Evolutionary conservation across 768 basidiomycete genomes (phyloP).

Genomic region (Trametes gibbosa): DNA sequence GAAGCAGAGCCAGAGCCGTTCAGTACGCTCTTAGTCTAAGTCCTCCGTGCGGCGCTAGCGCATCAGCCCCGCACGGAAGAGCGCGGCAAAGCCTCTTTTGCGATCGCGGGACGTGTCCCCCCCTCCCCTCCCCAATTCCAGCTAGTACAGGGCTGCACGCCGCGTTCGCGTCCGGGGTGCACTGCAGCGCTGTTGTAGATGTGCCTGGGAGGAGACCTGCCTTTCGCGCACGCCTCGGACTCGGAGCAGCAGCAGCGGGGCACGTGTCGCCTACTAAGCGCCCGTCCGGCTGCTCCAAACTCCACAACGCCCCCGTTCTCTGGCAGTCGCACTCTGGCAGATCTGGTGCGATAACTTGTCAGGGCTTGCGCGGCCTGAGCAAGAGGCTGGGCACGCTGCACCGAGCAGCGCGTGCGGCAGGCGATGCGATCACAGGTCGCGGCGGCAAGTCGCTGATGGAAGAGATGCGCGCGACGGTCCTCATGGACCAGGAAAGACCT

Average conservation of each 20-base stretch:
- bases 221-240: slow-evolving; percentile 2
- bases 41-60: too few relatives aligned
- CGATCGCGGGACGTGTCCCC: neutral
- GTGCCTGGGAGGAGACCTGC: slow-evolving; percentile 6
- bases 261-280: neutral
- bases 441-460: neutral
- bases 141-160: too few relatives aligned
- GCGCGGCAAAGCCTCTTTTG: neutral
- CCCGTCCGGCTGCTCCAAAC: neutral
- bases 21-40: too few relatives aligned
- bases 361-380: too few relatives aligned
- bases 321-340: neutral
- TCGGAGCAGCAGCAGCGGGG: neutral
- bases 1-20: too few relatives aligned
- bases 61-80: too few relatives aligned
- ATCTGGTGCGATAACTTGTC: slow-evolving; percentile 2
- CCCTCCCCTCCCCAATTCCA: neutral
- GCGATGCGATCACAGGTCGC: too few relatives aligned
- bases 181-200: too few relatives aligned
- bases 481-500: too few relatives aligned
- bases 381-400: too few relatives aligned
- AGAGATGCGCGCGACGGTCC: neutral
- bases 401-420: too few relatives aligned
- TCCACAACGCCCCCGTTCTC: slow-evolving; percentile 16
- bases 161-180: too few relatives aligned